phyloP scores from a whole-genome alignment of 768 basidiomycete genomes.

The Boletus barrowsii region DNA sequence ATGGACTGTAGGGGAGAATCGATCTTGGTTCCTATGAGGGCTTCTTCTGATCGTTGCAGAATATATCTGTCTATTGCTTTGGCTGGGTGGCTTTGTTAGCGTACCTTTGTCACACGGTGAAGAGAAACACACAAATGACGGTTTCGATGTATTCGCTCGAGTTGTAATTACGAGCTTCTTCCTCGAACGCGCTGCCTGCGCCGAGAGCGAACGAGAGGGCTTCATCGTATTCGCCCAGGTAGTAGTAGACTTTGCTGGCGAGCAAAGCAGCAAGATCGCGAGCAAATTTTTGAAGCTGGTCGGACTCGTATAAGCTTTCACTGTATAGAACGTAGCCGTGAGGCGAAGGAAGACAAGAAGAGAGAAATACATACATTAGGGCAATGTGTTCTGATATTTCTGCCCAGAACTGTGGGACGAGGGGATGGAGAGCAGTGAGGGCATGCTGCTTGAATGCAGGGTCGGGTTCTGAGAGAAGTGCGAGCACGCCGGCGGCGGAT shows the following conservation, averaged over 20 bases:
- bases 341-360: constrained; percentile 5
- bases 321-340: constrained; percentile 40
- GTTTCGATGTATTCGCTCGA: constrained; percentile 92
- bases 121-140: constrained; percentile 77
- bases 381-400: constrained; percentile 96
- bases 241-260: constrained; percentile 98
- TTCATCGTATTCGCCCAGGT: constrained; percentile 93
- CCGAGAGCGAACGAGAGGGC: constrained; percentile 93
- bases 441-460: constrained; percentile 89
- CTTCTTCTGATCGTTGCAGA: constrained; percentile 56
- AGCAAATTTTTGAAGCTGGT: constrained; percentile 67
- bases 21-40: constrained; percentile 51
- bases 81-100: constrained; percentile 45
- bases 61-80: constrained; percentile 97
- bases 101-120: neutral
- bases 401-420: constrained; percentile 96
- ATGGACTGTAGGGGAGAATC: constrained; percentile 79
- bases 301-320: constrained; percentile 85
- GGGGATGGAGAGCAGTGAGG: constrained; percentile 71
- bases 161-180: constrained; percentile 57
- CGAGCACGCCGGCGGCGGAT: constrained; percentile 86
- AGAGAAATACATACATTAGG: constrained; percentile 62
- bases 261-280: constrained; percentile 86
- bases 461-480: constrained; percentile 87
- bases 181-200: constrained; percentile 83